phyloP scores from a whole-genome alignment of 1,139 yeast species.

The Debaryomycetaceae sp. region DNA sequence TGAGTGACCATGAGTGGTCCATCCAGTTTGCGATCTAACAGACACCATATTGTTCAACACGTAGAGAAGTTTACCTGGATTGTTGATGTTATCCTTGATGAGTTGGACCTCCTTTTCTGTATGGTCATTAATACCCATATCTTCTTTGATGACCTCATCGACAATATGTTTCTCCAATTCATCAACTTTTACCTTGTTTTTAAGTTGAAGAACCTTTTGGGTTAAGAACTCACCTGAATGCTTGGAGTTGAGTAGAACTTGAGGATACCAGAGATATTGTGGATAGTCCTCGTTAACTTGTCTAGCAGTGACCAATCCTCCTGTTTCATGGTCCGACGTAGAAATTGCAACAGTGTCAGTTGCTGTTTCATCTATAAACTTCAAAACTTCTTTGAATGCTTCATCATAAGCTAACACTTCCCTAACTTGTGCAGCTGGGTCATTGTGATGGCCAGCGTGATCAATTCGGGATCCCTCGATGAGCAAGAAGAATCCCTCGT shows the following conservation, averaged over 20 bases:
- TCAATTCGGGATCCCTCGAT: conserved; percentile 89
- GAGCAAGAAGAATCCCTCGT: conserved; percentile 74
- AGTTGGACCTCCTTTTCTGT: conserved; percentile 44
- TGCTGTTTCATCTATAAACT: conserved; percentile 60
- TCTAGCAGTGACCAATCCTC: conserved; percentile 73
- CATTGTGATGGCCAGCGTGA: conserved; percentile 88
- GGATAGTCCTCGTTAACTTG: conserved; percentile 51
- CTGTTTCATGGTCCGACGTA: conserved; percentile 90
- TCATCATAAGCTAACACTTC: conserved; percentile 60
- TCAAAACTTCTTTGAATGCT: conserved; percentile 65
- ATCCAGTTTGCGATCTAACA: conserved; percentile 70
- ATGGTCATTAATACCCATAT: conserved; percentile 59
- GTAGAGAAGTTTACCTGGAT: conserved; percentile 21
- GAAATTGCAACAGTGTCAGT: conserved; percentile 72
- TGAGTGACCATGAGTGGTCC: conserved; percentile 88
- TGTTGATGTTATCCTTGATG: conserved; percentile 18
- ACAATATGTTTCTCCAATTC: conserved; percentile 42
- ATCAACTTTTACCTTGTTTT: conserved; percentile 21
- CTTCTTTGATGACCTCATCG: conserved; percentile 48
- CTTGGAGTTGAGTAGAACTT: conserved; percentile 57
- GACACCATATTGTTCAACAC: conserved; percentile 58
- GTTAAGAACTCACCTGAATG: conserved; percentile 73
- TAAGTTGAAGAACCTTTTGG: conserved; percentile 21
- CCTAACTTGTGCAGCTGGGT: conserved; percentile 75
- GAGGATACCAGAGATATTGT: conserved; percentile 75